These are phyloP conservation scores for Auxenochlorella pyrenoidosa DNA, from an alignment of 139 green algal genomes.

Conservation along the genomic window DNA sequence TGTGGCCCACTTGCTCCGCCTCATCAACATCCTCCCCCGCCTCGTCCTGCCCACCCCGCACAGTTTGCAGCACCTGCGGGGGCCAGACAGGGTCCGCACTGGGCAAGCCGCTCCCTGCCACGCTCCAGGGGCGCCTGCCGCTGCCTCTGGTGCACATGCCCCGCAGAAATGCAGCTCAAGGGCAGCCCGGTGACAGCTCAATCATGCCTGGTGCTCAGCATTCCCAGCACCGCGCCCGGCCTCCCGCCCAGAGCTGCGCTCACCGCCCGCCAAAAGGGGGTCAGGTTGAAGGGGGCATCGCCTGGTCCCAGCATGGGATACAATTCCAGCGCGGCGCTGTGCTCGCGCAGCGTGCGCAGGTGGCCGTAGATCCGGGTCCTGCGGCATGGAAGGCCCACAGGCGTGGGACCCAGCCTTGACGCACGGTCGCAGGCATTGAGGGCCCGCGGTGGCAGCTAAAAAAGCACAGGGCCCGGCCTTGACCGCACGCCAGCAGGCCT, in stretches of 20 bases:
- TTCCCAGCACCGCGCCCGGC: not conserved
- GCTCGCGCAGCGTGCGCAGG: not conserved
- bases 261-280: slow-evolving; percentile 27
- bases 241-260: not conserved
- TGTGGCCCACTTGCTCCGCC: not conserved
- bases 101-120: not conserved
- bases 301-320: slow-evolving; percentile 29
- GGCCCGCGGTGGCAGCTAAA: no score
- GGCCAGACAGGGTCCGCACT: not conserved
- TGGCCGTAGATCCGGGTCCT: not conserved
- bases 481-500: no score
- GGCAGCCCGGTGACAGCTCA: no score
- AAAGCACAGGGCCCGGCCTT: no score
- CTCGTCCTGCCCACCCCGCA: not conserved
- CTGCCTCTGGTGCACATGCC: not conserved
- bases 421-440: no score
- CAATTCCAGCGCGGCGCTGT: not conserved
- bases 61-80: not conserved
- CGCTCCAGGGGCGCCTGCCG: not conserved
- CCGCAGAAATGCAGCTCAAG: not conserved
- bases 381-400: not conserved
- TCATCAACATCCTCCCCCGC: not conserved
- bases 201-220: no score
- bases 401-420: no score
- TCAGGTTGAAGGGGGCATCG: not conserved